Base-by-base conservation (phyloP, 306 rosid genomes). In the Lotus japonicus region DNA sequence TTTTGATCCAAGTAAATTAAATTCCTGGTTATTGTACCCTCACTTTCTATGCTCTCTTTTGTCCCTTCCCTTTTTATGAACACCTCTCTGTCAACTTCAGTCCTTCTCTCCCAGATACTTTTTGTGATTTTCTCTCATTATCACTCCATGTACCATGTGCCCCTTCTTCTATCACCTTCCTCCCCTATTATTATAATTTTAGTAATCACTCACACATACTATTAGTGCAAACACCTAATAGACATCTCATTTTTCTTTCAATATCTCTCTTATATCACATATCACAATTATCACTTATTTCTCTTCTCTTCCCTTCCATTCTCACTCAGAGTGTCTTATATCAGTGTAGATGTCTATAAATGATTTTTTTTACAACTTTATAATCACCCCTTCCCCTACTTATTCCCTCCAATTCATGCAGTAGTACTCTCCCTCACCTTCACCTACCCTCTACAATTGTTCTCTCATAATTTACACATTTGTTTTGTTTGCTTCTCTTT, bases 11-110 rank as follows among this genome's bases (percentile, higher is more conserved):
- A 65, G 86, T 78, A 85, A 85, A 1, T 31, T 31, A 31, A 31
- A 65, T 68, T 76, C 69, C 72, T 82, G 72, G 13, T 67, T 70
- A 65, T 67, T 70, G 75, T 80, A 68, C 84, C 79, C 79, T 72
- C 81, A 82, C 88, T 91, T 87, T 89, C 88, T 68, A 81, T 85
- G 68, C 75, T 89, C 89, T 88, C 82, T 87, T 87, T 87, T 88
- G 96, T 95, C 95, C 97, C 99, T 87, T 76, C 83, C 90, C 85
- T 80, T 87, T 88, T 80, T 84, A 82, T 79, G 92, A 85, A 79
- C 85, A 57, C 64, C 64, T 26, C 80, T 84, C 86, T 90, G 89
- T 86, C 97, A 82, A 70, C 86, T 81, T 88, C 97, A 86, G 90
- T 90, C 97, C 88, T 82, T 82, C 94, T 89, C 94, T 79, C 78